Evolutionary conservation across 805 yeast genomes (phyloP), one percentile per base, ranked within the genome.

Genomic region (Tetrapisispora fleetii): DNA sequence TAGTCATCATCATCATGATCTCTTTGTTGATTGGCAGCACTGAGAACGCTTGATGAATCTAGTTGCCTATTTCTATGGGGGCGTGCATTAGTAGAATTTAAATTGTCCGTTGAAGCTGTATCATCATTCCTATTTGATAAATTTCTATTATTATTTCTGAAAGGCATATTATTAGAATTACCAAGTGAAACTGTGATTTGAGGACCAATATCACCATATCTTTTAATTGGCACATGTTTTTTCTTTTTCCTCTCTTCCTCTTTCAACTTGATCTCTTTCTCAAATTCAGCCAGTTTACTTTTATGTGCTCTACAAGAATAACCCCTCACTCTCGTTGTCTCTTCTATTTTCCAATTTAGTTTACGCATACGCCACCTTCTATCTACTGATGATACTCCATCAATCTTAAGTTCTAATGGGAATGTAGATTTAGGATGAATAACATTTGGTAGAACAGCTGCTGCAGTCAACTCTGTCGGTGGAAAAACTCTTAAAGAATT

Each of bases 401-500:
- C 95, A 58, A 93, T 68, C 54, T 81, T 79, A 59, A 93, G 70
- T 60, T 89, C 97, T 21, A 91, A 74, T 0, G 93, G 84, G 60
- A 93, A 87, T 0, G 83, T 74, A 0, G 96, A 83, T 62, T 85
- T 83, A 13, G 98, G 98, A 64, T 86, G 86, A 32, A 86, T 76
- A 16, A 89, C 95, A 53, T 85, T 85, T 2, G 99, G 99, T 45
- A 93, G 70, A 16, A 82, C 84, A 9, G 95, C 93, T 27, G 84
- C 79, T 7, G 96, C 95, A 2, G 88, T 82, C 36, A 93, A 82
- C 40, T 84, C 85, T 0, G 98, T 91, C 8, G 99, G 98, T 1
- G 99, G 99, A 66, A 93, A 93, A 1, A 93, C 86, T 52, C 99
- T 76, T 37, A 88, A 68, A 1, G 96, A 86, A 59, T 85, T 87